Conservation (phyloP, 176 grass and related monocot genomes). For the Oryza rufipogon region DNA sequence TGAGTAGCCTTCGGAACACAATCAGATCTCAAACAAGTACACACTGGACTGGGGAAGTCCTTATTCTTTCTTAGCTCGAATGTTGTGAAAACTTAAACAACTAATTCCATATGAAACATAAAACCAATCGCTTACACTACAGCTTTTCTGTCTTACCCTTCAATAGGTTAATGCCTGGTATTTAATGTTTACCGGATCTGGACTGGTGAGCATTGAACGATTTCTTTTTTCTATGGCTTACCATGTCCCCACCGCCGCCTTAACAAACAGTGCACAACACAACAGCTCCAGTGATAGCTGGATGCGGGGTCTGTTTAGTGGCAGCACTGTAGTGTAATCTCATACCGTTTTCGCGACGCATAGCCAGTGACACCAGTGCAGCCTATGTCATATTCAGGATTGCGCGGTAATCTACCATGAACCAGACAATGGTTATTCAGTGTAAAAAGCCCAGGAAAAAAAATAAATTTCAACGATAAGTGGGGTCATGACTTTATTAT, state of each 20-base stretch:
- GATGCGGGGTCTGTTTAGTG: background rate
- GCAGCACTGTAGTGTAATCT: background rate
- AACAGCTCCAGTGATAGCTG: background rate
- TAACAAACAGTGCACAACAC: background rate
- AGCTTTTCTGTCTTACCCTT: constrained; percentile 1
- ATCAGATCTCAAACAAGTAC: background rate
- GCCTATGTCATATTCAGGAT: background rate
- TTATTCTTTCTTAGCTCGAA: background rate
- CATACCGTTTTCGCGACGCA: background rate
- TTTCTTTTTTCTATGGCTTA: background rate
- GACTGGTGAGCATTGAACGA: background rate
- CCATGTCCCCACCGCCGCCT: background rate
- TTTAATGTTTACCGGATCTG: background rate
- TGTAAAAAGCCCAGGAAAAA: background rate
- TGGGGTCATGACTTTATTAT: background rate
- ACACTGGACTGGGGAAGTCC: background rate
- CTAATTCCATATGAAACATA: background rate
- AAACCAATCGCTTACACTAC: background rate
- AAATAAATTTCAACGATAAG: background rate
- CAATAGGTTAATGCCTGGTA: background rate
- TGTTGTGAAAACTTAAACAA: background rate
- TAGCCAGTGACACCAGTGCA: background rate
- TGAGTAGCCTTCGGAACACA: background rate
- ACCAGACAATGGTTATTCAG: background rate
- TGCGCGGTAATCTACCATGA: background rate